These are phyloP conservation scores for Sporothrix humicola DNA, from an alignment of 2,329 filamentous ascomycete genomes.

Conservation along the genomic window DNA sequence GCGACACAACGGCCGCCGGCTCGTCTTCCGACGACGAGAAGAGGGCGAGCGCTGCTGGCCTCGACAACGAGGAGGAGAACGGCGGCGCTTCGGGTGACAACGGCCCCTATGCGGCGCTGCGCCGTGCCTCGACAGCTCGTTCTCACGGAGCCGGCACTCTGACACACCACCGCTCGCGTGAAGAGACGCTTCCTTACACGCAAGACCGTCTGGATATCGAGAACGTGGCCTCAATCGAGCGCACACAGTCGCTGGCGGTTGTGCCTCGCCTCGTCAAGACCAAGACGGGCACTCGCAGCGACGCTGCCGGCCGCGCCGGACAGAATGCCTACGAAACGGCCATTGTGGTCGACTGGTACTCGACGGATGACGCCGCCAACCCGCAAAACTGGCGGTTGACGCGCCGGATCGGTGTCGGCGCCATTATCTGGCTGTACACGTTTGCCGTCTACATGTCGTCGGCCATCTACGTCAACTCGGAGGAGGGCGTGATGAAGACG, in stretches of 20 bases:
- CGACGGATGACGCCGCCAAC: slow-evolving; percentile 56
- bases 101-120: slow-evolving; percentile 36
- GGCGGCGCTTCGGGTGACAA: slow-evolving; percentile 34
- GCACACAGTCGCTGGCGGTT: slow-evolving; percentile 42
- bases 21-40: slow-evolving; percentile 39
- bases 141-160: not conserved
- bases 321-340: slow-evolving; percentile 36
- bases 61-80: not conserved
- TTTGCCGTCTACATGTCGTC: slow-evolving; percentile 51
- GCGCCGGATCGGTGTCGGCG: slow-evolving; percentile 47
- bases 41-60: not conserved
- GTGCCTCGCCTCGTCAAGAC: slow-evolving; percentile 39
- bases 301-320: not conserved
- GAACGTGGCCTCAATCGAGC: slow-evolving; percentile 38
- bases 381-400: slow-evolving; percentile 56
- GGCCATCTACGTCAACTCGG: slow-evolving; percentile 50
- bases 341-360: slow-evolving; percentile 50
- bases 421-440: slow-evolving; percentile 56
- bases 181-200: slow-evolving; percentile 41
- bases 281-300: not conserved
- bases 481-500: slow-evolving; percentile 52
- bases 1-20: not conserved
- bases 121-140: slow-evolving; percentile 26
- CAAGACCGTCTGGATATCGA: slow-evolving; percentile 41
- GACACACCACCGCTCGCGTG: slow-evolving; percentile 38